Evolutionary conservation across 1,284 basidiomycete genomes (phyloP).

Genomic region (Austroboletus olivaceoglutinosus): DNA sequence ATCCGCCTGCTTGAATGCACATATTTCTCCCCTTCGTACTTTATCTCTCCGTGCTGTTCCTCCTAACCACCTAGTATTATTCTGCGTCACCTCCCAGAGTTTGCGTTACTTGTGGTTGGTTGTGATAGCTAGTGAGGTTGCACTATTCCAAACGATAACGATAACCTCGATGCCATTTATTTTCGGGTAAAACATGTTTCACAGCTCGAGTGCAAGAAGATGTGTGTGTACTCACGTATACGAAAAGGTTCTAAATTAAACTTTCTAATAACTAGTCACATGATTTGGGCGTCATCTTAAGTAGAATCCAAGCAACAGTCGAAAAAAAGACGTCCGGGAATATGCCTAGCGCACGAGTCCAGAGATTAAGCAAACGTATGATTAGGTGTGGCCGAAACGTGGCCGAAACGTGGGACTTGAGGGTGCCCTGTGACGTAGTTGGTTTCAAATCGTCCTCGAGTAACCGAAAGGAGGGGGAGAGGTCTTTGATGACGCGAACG

Average conservation of each 20-base stretch:
- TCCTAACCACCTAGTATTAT: not conserved
- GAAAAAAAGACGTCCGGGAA: not conserved
- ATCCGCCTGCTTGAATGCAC: not conserved
- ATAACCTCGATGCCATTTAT: too few species aligned
- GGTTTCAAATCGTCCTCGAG: not conserved
- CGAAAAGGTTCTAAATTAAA: not conserved
- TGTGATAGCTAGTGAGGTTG: conserved; percentile 4
- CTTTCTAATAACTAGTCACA: not conserved
- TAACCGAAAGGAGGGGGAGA: not conserved
- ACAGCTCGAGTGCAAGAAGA: too few species aligned
- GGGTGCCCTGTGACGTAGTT: not conserved
- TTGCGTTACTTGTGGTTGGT: not conserved
- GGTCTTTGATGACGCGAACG: not conserved
- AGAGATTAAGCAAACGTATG: not conserved
- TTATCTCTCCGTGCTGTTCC: conserved; percentile 6
- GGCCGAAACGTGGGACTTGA: not conserved
- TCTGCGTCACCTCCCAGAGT: conserved; percentile 4
- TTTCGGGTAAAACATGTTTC: too few species aligned
- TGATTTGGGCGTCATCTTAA: not conserved
- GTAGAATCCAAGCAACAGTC: not conserved
- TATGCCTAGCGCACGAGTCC: conserved; percentile 5
- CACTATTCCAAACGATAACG: too few species aligned
- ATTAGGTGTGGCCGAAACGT: not conserved
- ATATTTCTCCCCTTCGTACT: not conserved
- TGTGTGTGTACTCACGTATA: not conserved